phyloP scores from a whole-genome alignment of 768 basidiomycete genomes.

The Lentinula lateritia region DNA sequence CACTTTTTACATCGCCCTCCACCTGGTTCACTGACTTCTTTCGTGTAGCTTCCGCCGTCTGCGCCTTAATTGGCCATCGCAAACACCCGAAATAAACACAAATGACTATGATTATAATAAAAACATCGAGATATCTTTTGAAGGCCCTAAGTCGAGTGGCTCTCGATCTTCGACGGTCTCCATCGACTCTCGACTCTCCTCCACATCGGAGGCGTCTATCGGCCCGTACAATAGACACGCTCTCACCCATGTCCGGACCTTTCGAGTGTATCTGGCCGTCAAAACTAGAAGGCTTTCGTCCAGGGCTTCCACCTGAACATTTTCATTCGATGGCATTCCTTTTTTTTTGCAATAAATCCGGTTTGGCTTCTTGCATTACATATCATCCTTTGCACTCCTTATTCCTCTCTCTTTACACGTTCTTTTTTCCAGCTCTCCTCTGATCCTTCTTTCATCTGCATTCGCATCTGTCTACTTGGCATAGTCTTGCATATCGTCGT shows the following conservation, averaged over 20 bases:
- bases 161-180: slow-evolving; percentile 2
- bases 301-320: not conserved
- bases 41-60: slow-evolving; percentile 54
- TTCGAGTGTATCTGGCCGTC: slow-evolving; percentile 46
- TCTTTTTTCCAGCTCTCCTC: not conserved
- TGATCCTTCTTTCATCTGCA: not conserved
- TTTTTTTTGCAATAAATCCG: not conserved
- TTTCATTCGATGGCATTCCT: not conserved
- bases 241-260: slow-evolving; percentile 44
- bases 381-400: slow-evolving; percentile 2
- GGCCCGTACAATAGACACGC: slow-evolving; percentile 9
- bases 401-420: not conserved
- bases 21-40: slow-evolving; percentile 8
- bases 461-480: not conserved
- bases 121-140: slow-evolving; percentile 7
- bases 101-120: slow-evolving; percentile 11
- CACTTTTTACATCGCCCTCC: slow-evolving; percentile 3
- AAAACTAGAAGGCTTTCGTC: slow-evolving; percentile 22
- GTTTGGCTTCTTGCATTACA: not conserved
- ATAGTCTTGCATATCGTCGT: not conserved
- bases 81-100: slow-evolving; percentile 27
- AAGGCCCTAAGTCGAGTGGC: slow-evolving; percentile 15
- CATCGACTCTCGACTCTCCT: slow-evolving; percentile 7
- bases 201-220: slow-evolving; percentile 16
- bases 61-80: slow-evolving; percentile 65